Base-by-base conservation (phyloP, 495 filamentous ascomycete species). In the Hamigera avellanea region DNA sequence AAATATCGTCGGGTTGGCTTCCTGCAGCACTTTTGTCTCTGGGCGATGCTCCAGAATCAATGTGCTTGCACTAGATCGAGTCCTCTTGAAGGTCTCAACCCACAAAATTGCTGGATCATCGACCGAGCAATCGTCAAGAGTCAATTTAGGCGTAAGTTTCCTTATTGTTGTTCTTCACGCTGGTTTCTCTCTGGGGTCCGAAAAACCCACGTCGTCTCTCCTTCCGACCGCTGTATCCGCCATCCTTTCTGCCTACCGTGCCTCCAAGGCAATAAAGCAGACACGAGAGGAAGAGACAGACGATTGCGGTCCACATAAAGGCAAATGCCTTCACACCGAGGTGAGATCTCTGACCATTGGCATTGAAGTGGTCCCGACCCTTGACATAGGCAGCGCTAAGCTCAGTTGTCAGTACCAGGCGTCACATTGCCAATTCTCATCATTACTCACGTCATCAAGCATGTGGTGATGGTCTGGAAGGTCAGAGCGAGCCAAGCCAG, bases 231-330 rank as follows among this genome's bases (percentile, higher is more conserved):
- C 49, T 64, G 43, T 66, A 66, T 17, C 63, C 63, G 19, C 35
- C 16, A 5, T 63, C 61, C 36, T 54, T 59, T 2, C 50, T 44
- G 15, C 60, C 56, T 21, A 59, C 50, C 1, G 54, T 39, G 14
- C 64, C 62, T 14, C 64, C 62, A 21, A 75, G 32, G 59, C 78
- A 88, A 64, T 88, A 83, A 13, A 86, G 52, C 17, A 86, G 33
- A 9, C 75, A 80, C 12, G 83, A 73, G 35, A 93, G 57, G 41
- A 88, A 61, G 32, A 84, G 69, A 32, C 74, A 78, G 1, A 68
- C 74, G 48, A 78, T 74, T 3, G 83, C 71, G 2, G 79, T 79
- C 87, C 87, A 95, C 60, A 80, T 85, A 62, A 93, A 94, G 18
- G 74, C 87, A 46, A 83, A 88, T 6, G 81, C 78, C 42, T 86